Evolutionary conservation across 2,329 filamentous ascomycete species (phyloP).

Genomic region (Mycosphaerelloides madeirae): DNA sequence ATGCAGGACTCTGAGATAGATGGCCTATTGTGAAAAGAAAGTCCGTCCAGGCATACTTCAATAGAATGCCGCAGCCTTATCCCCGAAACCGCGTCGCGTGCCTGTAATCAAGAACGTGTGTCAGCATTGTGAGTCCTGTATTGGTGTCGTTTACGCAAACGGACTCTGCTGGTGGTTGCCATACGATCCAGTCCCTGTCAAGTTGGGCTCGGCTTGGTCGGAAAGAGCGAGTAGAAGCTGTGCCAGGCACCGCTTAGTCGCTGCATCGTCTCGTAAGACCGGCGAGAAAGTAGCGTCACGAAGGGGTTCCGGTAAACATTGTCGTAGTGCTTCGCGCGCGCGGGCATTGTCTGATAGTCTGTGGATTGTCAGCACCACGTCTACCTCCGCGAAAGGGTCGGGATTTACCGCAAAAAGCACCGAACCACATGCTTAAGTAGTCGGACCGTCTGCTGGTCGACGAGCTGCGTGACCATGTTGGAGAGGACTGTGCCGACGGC

Average conservation of each 20-base stretch:
- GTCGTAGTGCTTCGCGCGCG: slow-evolving; percentile 86
- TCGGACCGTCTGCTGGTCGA: slow-evolving; percentile 94
- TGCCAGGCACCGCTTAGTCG: slow-evolving; percentile 95
- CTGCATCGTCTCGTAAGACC: slow-evolving; percentile 91
- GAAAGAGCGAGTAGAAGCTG: slow-evolving; percentile 95
- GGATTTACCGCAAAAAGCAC: slow-evolving; percentile 82
- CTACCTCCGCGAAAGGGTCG: neutral
- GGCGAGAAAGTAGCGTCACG: slow-evolving; percentile 96
- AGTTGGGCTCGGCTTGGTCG: slow-evolving; percentile 48
- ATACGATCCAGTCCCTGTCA: slow-evolving; percentile 14
- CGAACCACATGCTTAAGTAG: slow-evolving; percentile 95
- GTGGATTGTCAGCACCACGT: slow-evolving; percentile 11
- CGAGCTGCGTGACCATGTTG: slow-evolving; percentile 97
- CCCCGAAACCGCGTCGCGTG: neutral
- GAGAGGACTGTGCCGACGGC: slow-evolving; percentile 94
- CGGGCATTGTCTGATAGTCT: slow-evolving; percentile 94
- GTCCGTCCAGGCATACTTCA: neutral
- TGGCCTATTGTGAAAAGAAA: neutral
- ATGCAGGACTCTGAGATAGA: too few species aligned
- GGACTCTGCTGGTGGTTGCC: slow-evolving; percentile 1
- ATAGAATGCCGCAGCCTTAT: slow-evolving; percentile 1
- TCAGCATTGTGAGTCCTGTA: neutral
- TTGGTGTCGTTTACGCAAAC: neutral
- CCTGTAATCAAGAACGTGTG: neutral
- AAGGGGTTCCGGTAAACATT: slow-evolving; percentile 97